Evolutionary conservation across 2,329 filamentous ascomycete genomes (phyloP), one percentile per base, ranked within the genome.

Genomic region (Phaeoacremonium minimum): DNA sequence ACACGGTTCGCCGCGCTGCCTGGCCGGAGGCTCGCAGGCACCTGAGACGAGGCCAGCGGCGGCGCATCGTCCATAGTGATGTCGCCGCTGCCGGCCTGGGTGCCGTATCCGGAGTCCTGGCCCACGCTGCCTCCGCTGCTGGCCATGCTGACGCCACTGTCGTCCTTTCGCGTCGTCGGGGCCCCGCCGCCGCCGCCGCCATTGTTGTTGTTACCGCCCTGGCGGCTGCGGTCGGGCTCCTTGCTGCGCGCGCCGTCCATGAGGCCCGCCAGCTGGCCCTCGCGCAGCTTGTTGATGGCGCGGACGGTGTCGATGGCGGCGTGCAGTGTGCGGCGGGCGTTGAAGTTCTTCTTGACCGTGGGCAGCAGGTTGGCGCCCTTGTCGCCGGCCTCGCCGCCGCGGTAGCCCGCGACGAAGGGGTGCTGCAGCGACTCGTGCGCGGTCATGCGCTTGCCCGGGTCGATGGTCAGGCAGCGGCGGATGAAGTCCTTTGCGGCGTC

Each of bases 401-500:
- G 56, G 50, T 66, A 71, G 37, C 71, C 73, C 6, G 75, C 71
- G 12, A 84, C 73, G 57, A 85, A 85, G 28, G 77, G 71, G 49
- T 85, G 80, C 45, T 77, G 73, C 19, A 85, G 71, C 17, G 80
- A 80, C 54, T 83, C 86, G 61, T 97, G 89, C 7, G 91, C 85
- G 2, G 91, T 96, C 77, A 97, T 93, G 50, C 93, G 87, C 48
- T 81, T 77, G 40, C 76, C 76, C 3, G 90, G 86, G 56, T 97
- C 90, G 56, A 96, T 85, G 28, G 93, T 97, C 37, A 98, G 73
- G 57, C 93, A 98, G 45, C 81, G 77, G 49, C 83, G 81, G 66
- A 98, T 95, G 63, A 98, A 98, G 49, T 95, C 86, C 53, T 94
- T 86, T 29, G 91, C 87, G 33, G 80, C 76, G 35, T 83, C 73